Base-by-base conservation (phyloP, 176 grass and related monocot species). In the Luzula sylvatica region DNA sequence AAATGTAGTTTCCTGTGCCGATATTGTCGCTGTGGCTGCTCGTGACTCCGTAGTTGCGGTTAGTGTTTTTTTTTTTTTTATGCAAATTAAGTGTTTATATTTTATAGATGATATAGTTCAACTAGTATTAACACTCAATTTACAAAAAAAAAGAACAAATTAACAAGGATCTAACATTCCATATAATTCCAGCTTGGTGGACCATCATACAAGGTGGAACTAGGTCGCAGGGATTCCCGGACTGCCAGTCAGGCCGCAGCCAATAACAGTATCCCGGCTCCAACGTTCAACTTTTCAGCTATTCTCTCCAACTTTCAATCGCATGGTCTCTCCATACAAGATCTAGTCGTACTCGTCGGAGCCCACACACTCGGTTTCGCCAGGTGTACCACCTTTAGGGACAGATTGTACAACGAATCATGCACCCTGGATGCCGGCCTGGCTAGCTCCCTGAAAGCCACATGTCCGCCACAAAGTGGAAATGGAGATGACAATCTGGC, bases 381-480 rank as follows among this genome's bases (percentile, higher is more conserved):
- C 38, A 71, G 77, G 5, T 95, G 84, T 67, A 71, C 72, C 11
- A 53, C 32, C 49, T 88, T 88, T 77, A 56, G 77, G 0, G 63
- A 50, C 50, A 78, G 80, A 53, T 11, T 86, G 50, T 95, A 88
- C 83, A 95, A 88, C 26, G 90, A 95, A 64, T 82, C 74, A 2
- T 40, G 38, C 38, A 67, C 70, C 9, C 39, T 82, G 26, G 84
- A 88, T 44, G 68, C 54, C 59, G 8, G 43, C 70, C 58, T 86
- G 22, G 67, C 80, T 1, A 38, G 27, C 3, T 26, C 67, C 19
- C 67, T 95, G 26, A 62, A 67, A 75, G 51, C 32, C 0, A 15
- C 11, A 0, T 95, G 83, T 61, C 90, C 83, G 3, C 41, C 15
- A 0, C 5, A 27, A 25, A 23, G 15, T 20, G 80, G 73, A 26